Base-by-base conservation (phyloP, 805 yeast genomes). In the Torulaspora indica region DNA sequence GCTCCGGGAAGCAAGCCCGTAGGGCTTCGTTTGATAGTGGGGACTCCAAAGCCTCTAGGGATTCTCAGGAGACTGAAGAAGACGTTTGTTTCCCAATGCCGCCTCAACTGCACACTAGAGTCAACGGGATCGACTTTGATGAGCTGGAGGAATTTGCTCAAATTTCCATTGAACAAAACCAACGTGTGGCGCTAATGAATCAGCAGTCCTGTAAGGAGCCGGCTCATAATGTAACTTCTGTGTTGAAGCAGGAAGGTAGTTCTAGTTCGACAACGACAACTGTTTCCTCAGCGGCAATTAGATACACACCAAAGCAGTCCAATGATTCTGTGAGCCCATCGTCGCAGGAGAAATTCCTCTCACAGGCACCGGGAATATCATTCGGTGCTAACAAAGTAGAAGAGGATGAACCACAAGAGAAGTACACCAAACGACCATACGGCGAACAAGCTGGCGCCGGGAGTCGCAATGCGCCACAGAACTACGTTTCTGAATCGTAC, bases 21-120 rank as follows among this genome's bases (percentile, higher is more conserved):
- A 57, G 68, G 38, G 59, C 64, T 7, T 64, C 70, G 3, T 45
- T 62, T 10, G 88, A 82, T 55, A 76, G 80, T 48, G 91, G 84
- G 52, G 83, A 77, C 54, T 83, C 90, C 1, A 85, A 79, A 54
- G 85, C 81, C 1, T 82, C 91, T 8, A 73, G 88, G 52, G 79
- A 81, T 14, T 81, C 90, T 3, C 95, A 86, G 55, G 96, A 89
- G 60, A 88, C 96, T 0, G 98, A 91, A 58, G 96, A 88, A 61
- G 98, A 91, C 75, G 98, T 91, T 35, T 91, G 98, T 72, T 90
- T 90, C 67, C 98, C 98, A 2, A 83, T 88, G 87, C 69, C 79
- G 39, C 81, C 85, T 3, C 58, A 56, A 40, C 83, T 82, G 48
- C 78, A 75, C 45, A 70, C 73, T 10, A 71, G 78, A 40, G 69